A percentile compares a stretch with the other conserved stretches of the same genome.
phyloP scores from a whole-genome alignment of 2,329 filamentous ascomycete genomes.

The Diaporthe longicolla region DNA sequence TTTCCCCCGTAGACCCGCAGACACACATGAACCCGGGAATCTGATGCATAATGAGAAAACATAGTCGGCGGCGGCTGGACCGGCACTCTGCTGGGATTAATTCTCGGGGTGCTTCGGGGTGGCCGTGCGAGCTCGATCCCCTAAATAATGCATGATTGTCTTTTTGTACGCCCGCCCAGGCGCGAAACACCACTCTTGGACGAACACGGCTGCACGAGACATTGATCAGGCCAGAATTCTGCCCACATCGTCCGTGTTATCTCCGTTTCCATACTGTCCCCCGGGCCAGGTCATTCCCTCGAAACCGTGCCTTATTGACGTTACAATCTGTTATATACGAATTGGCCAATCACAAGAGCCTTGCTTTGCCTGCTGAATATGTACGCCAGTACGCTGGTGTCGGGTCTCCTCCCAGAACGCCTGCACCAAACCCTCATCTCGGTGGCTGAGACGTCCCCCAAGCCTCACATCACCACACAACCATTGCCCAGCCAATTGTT shows the following conservation, averaged over 20 bases:
- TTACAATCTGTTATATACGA: slow-evolving; percentile 21
- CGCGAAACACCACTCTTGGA: slow-evolving; percentile 1
- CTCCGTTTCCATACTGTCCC: neutral
- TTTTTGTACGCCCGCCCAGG: neutral
- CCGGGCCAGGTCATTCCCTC: too few species aligned
- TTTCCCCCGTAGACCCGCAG: neutral
- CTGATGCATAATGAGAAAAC: neutral
- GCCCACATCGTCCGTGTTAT: neutral
- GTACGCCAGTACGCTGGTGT: slow-evolving; percentile 4
- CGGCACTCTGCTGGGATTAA: neutral
- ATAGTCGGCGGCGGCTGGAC: neutral
- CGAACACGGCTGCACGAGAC: neutral
- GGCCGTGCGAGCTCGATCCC: neutral
- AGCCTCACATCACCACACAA: slow-evolving; percentile 67
- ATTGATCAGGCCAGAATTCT: neutral
- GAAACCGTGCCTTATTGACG: neutral
- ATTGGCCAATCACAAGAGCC: slow-evolving; percentile 7
- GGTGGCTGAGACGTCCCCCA: neutral
- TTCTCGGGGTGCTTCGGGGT: neutral
- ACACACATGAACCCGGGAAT: neutral
- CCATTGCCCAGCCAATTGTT: slow-evolving; percentile 63
- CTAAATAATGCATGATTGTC: slow-evolving; percentile 4
- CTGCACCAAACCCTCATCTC: neutral
- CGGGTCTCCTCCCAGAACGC: neutral
- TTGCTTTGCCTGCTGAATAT: slow-evolving; percentile 23